Conservation (phyloP, 306 rosid species). For the Citrullus amarus region DNA sequence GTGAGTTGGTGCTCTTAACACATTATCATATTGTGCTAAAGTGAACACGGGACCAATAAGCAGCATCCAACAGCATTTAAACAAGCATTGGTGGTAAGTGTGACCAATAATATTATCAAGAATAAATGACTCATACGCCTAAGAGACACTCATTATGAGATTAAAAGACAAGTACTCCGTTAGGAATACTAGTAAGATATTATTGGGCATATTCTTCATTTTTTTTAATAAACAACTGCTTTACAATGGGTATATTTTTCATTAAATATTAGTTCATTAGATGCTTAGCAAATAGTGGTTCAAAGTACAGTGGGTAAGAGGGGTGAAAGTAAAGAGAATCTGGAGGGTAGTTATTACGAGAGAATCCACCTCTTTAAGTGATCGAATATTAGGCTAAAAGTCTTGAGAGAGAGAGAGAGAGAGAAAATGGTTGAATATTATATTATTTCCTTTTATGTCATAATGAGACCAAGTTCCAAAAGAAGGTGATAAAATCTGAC, state of each 20-base stretch:
- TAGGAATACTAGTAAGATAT: neutral
- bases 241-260: neutral
- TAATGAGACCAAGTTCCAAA: neutral
- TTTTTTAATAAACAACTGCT: too few species aligned
- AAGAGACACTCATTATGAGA: neutral
- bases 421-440: neutral
- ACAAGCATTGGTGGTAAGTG: neutral
- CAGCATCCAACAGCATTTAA: neutral
- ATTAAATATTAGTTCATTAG: neutral
- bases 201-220: too few species aligned
- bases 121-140: neutral
- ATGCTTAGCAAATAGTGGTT: neutral
- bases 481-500: neutral
- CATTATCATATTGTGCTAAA: neutral
- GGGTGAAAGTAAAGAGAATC: neutral
- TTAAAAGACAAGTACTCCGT: neutral
- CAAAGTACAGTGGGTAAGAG: neutral
- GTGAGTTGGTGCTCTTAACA: neutral
- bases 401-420: too few species aligned
- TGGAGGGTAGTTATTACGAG: neutral
- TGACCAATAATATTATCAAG: neutral
- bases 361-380: neutral
- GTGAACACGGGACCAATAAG: too few species aligned
- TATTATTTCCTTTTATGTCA: neutral
- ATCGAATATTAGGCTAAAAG: too few species aligned